phyloP scores from a whole-genome alignment of 805 yeast genomes.

The Candida sonorensis region DNA sequence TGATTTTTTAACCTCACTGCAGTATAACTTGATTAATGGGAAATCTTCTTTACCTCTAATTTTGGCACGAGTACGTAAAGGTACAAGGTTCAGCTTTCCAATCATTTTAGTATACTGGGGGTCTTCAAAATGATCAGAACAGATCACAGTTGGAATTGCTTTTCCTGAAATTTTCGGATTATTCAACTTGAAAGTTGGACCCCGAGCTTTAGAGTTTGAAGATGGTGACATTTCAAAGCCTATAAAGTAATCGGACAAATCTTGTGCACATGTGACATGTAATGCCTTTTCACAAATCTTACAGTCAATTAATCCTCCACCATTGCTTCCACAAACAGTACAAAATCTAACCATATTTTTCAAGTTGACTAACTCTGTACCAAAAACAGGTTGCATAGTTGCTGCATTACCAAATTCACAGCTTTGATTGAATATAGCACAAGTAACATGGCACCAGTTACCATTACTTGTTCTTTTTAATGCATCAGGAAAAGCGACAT shows the following conservation, averaged over 20 bases:
- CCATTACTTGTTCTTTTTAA: slow-evolving; percentile 62
- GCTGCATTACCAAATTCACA: slow-evolving; percentile 35
- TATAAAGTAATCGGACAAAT: slow-evolving; percentile 33
- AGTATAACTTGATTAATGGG: slow-evolving; percentile 35
- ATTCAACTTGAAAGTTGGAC: slow-evolving; percentile 10
- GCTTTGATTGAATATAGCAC: slow-evolving; percentile 54
- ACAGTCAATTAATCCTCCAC: slow-evolving; percentile 49
- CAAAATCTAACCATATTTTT: slow-evolving; percentile 32
- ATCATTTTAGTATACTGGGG: not conserved
- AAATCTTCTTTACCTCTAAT: slow-evolving; percentile 20
- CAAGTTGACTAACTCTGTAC: slow-evolving; percentile 27
- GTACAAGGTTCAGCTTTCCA: slow-evolving; percentile 16
- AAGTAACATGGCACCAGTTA: slow-evolving; percentile 71
- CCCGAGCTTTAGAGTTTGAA: slow-evolving; percentile 16
- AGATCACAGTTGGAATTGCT: slow-evolving; percentile 37
- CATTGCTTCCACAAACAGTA: slow-evolving; percentile 35
- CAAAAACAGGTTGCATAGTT: slow-evolving; percentile 41
- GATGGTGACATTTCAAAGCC: slow-evolving; percentile 53
- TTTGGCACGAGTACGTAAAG: slow-evolving; percentile 27
- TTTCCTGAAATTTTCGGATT: slow-evolving; percentile 29
- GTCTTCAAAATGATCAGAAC: slow-evolving; percentile 30
- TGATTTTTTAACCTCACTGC: slow-evolving; percentile 27
- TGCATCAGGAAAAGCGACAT: slow-evolving; percentile 48
- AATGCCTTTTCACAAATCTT: slow-evolving; percentile 32
- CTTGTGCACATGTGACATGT: slow-evolving; percentile 59